Conservation (phyloP, 805 yeast species). For the Myxozyma nipponensis region DNA sequence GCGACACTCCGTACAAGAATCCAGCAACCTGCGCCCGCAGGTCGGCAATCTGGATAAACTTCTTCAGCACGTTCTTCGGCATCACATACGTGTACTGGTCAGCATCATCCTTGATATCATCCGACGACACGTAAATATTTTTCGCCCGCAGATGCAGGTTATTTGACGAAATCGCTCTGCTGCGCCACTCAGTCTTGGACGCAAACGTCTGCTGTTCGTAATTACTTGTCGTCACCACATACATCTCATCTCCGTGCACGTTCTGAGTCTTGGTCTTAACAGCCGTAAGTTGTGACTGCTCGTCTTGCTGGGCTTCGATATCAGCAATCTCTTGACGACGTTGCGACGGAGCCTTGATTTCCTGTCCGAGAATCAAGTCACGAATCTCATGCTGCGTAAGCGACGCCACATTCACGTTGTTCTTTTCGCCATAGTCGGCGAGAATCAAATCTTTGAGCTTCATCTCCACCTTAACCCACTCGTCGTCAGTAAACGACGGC, state of each 20-base stretch:
- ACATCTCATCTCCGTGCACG: conserved; percentile 94
- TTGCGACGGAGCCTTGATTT: conserved; percentile 82
- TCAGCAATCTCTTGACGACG: conserved; percentile 81
- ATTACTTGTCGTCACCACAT: conserved; percentile 84
- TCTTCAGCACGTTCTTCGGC: conserved; percentile 75
- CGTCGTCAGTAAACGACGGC: conserved; percentile 86
- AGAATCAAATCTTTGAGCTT: conserved; percentile 84
- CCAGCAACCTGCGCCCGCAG: conserved; percentile 79
- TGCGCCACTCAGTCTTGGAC: conserved; percentile 88
- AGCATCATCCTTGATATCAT: conserved; percentile 50
- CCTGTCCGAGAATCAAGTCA: conserved; percentile 92
- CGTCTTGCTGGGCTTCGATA: conserved; percentile 47
- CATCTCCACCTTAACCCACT: conserved; percentile 87
- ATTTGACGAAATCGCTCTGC: conserved; percentile 74
- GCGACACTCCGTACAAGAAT: conserved; percentile 72
- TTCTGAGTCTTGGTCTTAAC: conserved; percentile 78
- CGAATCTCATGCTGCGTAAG: conserved; percentile 91
- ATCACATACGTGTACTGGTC: conserved; percentile 64
- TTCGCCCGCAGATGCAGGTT: conserved; percentile 69
- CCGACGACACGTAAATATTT: conserved; percentile 67
- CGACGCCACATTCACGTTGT: conserved; percentile 79
- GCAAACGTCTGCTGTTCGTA: conserved; percentile 82
- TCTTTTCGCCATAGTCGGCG: conserved; percentile 77
- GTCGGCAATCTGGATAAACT: conserved; percentile 77
- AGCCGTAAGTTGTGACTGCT: conserved; percentile 56